Base-by-base conservation (phyloP, 768 basidiomycete genomes). In the Russula sp. region DNA sequence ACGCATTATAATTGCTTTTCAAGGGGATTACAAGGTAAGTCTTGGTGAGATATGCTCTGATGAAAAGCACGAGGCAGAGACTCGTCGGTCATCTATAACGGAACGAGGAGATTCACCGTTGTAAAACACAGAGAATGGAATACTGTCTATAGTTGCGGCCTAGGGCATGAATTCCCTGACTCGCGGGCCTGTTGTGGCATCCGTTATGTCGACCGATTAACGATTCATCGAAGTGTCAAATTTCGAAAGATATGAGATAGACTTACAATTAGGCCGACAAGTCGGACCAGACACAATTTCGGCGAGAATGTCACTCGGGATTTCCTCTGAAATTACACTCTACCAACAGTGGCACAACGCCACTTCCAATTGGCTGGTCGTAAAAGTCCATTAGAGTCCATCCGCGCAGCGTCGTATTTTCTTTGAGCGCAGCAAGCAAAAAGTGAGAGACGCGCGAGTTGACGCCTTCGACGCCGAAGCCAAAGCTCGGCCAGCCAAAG, bases 381-480 rank as follows among this genome's bases (percentile, higher is more conserved):
- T 82, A 90, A 68, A 83, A 94, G 69, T 94, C 91, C 77, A 91
- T 76, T 37, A 93, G 71, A 3, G 77, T 79, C 90, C 91, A 93
- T 5, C 89, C 90, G 31, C 87, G 79, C 55, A 93, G 76, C 68
- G 80, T 45, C 54, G 1, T 31, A 13, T 55, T 37, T 45, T 60
- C 59, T 53, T 66, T 59, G 32, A 93, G 73, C 63, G 76, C 73
- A 44, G 82, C 79, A 49, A 93, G 70, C 20, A 94, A 71, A 88
- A 91, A 96, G 58, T 75, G 76, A 3, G 81, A 86, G 3, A 92
- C 75, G n/a, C 86, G 79, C 27, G 78, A 78, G 70, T 98, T 98
- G 45, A 94, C 86, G 2, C 94, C 94, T 71, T 91, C 86, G n/a
- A 94, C 77, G 5, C 94, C 94, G 7, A 94, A 69, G 2, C 87